These are phyloP conservation scores for Suhomyces maxii DNA, from an alignment of 1,139 yeast genomes.

Conservation along the genomic window DNA sequence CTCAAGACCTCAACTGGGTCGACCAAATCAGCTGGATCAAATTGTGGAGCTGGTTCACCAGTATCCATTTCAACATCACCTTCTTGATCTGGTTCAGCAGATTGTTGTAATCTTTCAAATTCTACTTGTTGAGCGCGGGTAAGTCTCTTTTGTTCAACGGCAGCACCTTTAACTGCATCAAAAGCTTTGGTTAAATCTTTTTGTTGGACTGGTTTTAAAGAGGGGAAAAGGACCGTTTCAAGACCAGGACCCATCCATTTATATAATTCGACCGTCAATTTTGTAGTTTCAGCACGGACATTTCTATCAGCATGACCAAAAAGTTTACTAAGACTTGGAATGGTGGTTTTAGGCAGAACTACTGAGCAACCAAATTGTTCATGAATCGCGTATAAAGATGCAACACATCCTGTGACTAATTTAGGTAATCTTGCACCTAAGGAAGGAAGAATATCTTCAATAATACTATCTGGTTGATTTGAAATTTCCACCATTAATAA, in stretches of 20 bases:
- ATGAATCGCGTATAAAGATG: constrained; percentile 57
- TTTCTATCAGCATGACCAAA: constrained; percentile 86
- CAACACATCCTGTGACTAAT: constrained; percentile 67
- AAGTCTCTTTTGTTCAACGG: constrained; percentile 56
- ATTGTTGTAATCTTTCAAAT: constrained; percentile 14
- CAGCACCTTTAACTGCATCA: constrained; percentile 46
- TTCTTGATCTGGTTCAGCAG: constrained; percentile 34
- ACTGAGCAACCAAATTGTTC: constrained; percentile 73
- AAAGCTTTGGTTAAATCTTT: constrained; percentile 76
- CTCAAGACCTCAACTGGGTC: constrained; percentile 59
- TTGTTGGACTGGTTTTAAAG: constrained; percentile 88
- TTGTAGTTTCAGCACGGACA: constrained; percentile 79
- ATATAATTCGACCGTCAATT: constrained; percentile 67
- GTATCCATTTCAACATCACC: constrained; percentile 36
- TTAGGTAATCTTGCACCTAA: constrained; percentile 72
- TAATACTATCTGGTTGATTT: constrained; percentile 62
- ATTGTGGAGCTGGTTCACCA: constrained; percentile 16
- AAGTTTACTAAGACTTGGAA: constrained; percentile 63
- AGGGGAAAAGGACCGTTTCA: constrained; percentile 60
- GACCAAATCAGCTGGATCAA: constrained; percentile 40
- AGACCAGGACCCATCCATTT: constrained; percentile 75
- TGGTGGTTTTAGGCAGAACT: constrained; percentile 53
- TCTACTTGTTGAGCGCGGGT: constrained; percentile 51
- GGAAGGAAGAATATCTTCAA: constrained; percentile 68
- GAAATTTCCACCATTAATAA: constrained; percentile 60